Evolutionary conservation across 2,329 filamentous ascomycete genomes (phyloP).

Genomic region (Ascochyta clinopodiicola): DNA sequence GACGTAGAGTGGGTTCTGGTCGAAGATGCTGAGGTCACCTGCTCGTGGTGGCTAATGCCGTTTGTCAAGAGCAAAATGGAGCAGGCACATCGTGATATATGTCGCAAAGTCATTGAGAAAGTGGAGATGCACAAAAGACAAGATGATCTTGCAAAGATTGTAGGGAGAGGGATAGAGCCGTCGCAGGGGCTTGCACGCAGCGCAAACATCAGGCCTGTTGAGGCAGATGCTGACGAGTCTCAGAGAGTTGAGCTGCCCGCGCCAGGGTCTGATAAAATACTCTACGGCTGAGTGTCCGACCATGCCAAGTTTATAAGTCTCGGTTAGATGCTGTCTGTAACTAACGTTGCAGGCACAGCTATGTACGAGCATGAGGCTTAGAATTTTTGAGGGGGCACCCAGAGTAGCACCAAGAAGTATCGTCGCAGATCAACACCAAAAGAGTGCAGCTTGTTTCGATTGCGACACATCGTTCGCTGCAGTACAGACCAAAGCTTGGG

Average conservation of each 20-base stretch:
- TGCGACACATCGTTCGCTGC: too few species aligned
- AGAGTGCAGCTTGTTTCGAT: too few species aligned
- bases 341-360: neutral
- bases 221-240: slow-evolving; percentile 22
- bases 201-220: neutral
- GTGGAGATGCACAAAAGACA: slow-evolving; percentile 34
- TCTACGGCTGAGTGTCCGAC: slow-evolving; percentile 19
- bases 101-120: slow-evolving; percentile 43
- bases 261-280: slow-evolving; percentile 32
- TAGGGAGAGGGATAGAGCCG: slow-evolving; percentile 25
- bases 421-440: too few species aligned
- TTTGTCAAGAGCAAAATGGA: slow-evolving; percentile 45
- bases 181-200: neutral
- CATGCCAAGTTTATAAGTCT: neutral
- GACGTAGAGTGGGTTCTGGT: slow-evolving; percentile 44
- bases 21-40: slow-evolving; percentile 45
- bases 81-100: slow-evolving; percentile 41
- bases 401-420: too few species aligned
- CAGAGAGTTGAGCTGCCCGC: slow-evolving; percentile 16
- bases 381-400: too few species aligned
- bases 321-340: neutral
- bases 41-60: slow-evolving; percentile 46
- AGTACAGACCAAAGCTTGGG: too few species aligned
- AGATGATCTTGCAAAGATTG: slow-evolving; percentile 21
- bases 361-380: too few species aligned